Evolutionary conservation across 768 basidiomycete genomes (phyloP), one percentile per base, ranked within the genome.

Genomic region (Lentinus tigrinus): DNA sequence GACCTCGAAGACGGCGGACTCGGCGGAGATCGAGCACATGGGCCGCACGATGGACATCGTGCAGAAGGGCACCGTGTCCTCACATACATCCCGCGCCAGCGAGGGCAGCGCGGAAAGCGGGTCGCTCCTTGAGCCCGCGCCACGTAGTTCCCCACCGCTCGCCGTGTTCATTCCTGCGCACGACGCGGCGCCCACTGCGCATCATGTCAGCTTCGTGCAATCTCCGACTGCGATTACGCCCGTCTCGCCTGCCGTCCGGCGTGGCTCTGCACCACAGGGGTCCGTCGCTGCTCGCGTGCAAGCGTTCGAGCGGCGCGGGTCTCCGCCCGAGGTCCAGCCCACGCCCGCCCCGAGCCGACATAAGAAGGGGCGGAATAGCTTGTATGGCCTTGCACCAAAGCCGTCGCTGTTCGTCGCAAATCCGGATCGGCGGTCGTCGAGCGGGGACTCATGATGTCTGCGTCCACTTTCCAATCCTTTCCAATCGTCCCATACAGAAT

Each of bases 371-470:
- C 74, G 47, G 74, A 72, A 66, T 39, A 63, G 57, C 56, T 52
- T 61, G 56, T 92, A 91, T 68, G 89, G 88, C 13, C 77, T 91
- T 34, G 85, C 79, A 36, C 83, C 84, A 23, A 79, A 81, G 58
- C 72, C 81, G 19, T 82, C 83, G 60, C 75, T 93, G 28, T 92
- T 83, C 63, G 78, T 93, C 51, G 87, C 88, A 23, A 92, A 93
- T 71, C 89, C 91, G 17, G 85, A 88, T 65, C 64, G 59, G 23
- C 53, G 57, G 31, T 50, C 31, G 24, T 42, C 61, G 26, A 68
- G 64, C n/a, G 64, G 59, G 23, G 63, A 61, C n/a, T 65, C 62
- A 36, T 67, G 53, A 60, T 24, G 21, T 38, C 14, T 23, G 19
- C 28, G 11, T 14, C 16, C 8, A 40, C 37, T 21, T 26, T 21